Evolutionary conservation across 2,329 filamentous ascomycete genomes (phyloP).

Genomic region (Sarocladiaceae sp.): DNA sequence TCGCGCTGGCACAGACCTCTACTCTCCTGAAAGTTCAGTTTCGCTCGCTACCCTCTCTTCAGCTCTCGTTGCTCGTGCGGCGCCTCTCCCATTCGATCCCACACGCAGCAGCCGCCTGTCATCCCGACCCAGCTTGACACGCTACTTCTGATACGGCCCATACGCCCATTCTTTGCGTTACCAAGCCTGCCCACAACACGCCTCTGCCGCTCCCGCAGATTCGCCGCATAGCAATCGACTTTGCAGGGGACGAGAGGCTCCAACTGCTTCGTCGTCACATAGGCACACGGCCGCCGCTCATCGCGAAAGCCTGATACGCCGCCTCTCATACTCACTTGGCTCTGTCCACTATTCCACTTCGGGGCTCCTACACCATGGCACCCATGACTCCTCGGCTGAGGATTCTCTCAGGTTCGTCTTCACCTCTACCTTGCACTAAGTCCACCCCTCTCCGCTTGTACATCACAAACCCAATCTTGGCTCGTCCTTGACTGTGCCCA

Average conservation of each 20-base stretch:
- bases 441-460: slow-evolving; percentile 12
- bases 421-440: background rate
- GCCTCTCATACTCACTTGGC: slow-evolving; percentile 24
- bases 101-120: background rate
- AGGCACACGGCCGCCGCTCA: slow-evolving; percentile 17
- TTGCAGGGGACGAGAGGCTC: slow-evolving; percentile 6
- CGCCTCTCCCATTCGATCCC: slow-evolving; percentile 3
- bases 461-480: slow-evolving; percentile 6
- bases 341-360: slow-evolving; percentile 29
- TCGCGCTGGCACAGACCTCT: slow-evolving; percentile 6
- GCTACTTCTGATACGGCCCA: background rate
- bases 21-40: slow-evolving; percentile 8
- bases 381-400: slow-evolving; percentile 56
- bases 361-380: slow-evolving; percentile 46
- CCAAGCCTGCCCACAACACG: background rate
- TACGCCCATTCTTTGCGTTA: background rate
- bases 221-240: background rate
- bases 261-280: slow-evolving; percentile 13
- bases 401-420: slow-evolving; percentile 55
- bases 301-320: slow-evolving; percentile 27
- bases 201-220: background rate
- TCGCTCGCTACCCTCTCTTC: slow-evolving; percentile 2
- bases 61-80: slow-evolving; percentile 1
- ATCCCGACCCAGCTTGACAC: background rate
- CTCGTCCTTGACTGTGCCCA: background rate